Conservation (phyloP, 306 rosid species). For the Rubus idaeus region DNA sequence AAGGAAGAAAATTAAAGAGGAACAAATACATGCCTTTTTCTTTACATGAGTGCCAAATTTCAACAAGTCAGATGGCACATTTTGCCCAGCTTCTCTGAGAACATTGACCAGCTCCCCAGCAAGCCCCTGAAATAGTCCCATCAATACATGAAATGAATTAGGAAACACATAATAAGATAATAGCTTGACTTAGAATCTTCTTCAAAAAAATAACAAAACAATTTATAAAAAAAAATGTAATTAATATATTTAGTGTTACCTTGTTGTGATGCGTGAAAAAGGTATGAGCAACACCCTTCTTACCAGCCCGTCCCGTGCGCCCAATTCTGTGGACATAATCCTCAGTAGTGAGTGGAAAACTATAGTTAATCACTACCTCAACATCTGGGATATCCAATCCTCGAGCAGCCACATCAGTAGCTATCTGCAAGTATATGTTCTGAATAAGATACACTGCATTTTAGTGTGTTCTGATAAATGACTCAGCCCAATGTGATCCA, state of each 20-base stretch:
- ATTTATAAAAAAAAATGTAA: not conserved
- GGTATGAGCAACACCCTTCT: constrained; percentile 95
- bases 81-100: constrained; percentile 87
- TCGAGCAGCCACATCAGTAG: constrained; percentile 97
- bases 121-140: constrained; percentile 67
- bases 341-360: constrained; percentile 90
- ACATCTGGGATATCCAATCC: constrained; percentile 98
- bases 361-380: constrained; percentile 91
- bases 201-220: not conserved
- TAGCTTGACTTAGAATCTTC: not conserved
- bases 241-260: constrained; percentile 33
- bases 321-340: constrained; percentile 98
- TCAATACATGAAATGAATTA: not conserved
- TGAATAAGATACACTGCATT: not conserved
- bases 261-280: constrained; percentile 83
- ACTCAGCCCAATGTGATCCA: no score
- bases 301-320: constrained; percentile 95
- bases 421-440: constrained; percentile 54
- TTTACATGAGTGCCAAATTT: constrained; percentile 94
- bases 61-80: constrained; percentile 62
- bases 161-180: not conserved
- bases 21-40: constrained; percentile 66
- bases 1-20: not conserved
- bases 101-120: constrained; percentile 98
- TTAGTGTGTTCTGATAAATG: no score